A percentile compares a stretch with the other conserved stretches of the same genome.
These are phyloP conservation scores for Penicillium arizonense DNA, from an alignment of 495 filamentous ascomycete genomes.

Conservation along the genomic window DNA sequence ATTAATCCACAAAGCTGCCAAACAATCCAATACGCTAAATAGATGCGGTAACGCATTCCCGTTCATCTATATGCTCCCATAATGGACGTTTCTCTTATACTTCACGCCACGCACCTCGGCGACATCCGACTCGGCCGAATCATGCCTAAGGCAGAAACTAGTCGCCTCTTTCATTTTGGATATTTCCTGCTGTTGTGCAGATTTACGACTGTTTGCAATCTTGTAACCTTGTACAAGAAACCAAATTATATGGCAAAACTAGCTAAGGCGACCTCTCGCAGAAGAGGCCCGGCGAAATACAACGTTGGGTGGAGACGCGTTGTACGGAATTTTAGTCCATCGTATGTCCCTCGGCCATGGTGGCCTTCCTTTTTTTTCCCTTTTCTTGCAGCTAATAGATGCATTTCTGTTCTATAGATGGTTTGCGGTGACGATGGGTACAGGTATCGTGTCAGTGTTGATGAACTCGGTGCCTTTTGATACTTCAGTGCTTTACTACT, in stretches of 20 bases:
- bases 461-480: slow-evolving; percentile 40
- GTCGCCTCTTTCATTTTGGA: neutral
- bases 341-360: slow-evolving; percentile 23
- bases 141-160: neutral
- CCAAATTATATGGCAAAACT: neutral
- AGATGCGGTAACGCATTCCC: too few relatives aligned
- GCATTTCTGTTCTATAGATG: slow-evolving; percentile 20
- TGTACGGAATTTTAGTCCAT: slow-evolving; percentile 48
- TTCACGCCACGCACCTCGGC: neutral
- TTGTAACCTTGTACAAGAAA: too few relatives aligned
- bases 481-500: slow-evolving; percentile 31
- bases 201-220: too few relatives aligned
- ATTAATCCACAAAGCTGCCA: too few relatives aligned
- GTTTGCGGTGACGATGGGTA: slow-evolving; percentile 52
- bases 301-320: slow-evolving; percentile 42
- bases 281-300: slow-evolving; percentile 15
- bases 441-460: slow-evolving; percentile 47
- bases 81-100: too few relatives aligned
- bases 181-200: neutral
- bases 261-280: neutral
- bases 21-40: too few relatives aligned
- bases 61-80: too few relatives aligned
- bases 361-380: neutral
- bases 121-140: neutral
- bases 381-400: neutral